Percentiles rank a stretch among this genome's conserved stretches.
Conservation (phyloP, 106 monocot genomes). For the Narthecium ossifragum region DNA sequence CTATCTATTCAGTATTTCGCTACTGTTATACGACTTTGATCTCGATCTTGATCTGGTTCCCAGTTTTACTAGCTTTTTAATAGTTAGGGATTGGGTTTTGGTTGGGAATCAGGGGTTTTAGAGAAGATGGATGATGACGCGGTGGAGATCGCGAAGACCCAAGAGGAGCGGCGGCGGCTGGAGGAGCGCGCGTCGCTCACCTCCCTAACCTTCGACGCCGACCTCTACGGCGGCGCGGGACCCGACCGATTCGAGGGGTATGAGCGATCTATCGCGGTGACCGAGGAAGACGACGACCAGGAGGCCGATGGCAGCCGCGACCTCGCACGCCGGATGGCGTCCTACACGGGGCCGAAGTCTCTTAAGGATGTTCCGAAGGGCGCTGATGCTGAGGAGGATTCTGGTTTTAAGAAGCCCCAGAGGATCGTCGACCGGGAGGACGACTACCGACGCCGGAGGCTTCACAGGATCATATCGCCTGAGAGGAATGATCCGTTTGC, state of each 20-base stretch:
- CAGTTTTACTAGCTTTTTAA: neutral
- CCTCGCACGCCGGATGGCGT: slow-evolving; percentile 58
- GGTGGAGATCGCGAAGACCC: slow-evolving; percentile 64
- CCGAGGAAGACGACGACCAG: slow-evolving; percentile 68
- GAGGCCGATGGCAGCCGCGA: slow-evolving; percentile 26
- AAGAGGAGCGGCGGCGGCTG: slow-evolving; percentile 80
- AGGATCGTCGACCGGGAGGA: slow-evolving; percentile 85
- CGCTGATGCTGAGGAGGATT: slow-evolving; percentile 35
- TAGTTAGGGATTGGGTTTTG: too few species aligned
- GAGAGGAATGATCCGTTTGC: slow-evolving; percentile 85
- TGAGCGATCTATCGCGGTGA: slow-evolving; percentile 70
- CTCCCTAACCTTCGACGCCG: slow-evolving; percentile 71
- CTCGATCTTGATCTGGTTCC: neutral
- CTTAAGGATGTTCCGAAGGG: slow-evolving; percentile 48
- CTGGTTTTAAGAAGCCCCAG: slow-evolving; percentile 56
- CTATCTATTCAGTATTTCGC: neutral
- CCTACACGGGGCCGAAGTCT: slow-evolving; percentile 64
- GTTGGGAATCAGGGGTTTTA: too few species aligned
- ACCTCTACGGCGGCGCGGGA: slow-evolving; percentile 65
- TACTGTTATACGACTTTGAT: too few species aligned
- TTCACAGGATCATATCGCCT: slow-evolving; percentile 73
- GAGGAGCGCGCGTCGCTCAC: slow-evolving; percentile 74
- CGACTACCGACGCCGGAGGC: slow-evolving; percentile 66
- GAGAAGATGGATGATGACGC: slow-evolving; percentile 60
- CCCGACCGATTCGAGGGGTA: slow-evolving; percentile 76